These are phyloP conservation scores for Scutellaria baicalensis DNA, from an alignment of 257 asterid species.

Conservation along the genomic window DNA sequence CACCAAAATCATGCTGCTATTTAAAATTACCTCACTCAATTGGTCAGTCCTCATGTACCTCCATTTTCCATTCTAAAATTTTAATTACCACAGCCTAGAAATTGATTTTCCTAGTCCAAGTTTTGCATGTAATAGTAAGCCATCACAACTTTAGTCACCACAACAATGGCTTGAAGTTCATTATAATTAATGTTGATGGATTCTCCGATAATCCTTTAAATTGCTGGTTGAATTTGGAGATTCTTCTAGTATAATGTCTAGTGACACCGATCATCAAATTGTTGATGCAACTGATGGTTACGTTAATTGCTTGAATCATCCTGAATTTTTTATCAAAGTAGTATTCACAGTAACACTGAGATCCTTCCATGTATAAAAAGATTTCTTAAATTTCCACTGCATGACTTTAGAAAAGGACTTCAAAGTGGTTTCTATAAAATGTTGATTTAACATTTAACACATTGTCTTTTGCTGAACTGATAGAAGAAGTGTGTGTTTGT, in stretches of 20 bases:
- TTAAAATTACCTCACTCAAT: neutral
- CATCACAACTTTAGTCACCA: neutral
- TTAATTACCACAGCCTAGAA: neutral
- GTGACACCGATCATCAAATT: neutral
- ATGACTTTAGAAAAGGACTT: neutral
- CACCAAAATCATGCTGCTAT: neutral
- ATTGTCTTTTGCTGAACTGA: neutral
- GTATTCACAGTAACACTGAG: neutral
- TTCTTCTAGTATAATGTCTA: neutral
- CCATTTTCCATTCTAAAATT: neutral
- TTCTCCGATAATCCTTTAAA: neutral
- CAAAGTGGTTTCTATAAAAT: neutral
- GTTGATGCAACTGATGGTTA: neutral
- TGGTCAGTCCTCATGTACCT: neutral
- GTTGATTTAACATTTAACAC: neutral
- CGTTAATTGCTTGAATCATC: neutral
- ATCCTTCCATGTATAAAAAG: neutral
- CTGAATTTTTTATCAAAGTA: neutral
- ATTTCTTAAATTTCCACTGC: neutral
- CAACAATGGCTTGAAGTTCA: neutral
- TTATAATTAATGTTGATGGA: neutral
- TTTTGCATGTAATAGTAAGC: neutral
- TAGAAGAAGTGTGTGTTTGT: neutral
- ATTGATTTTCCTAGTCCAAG: neutral
- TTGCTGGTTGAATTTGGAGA: neutral